Percentiles rank a stretch among this genome's conserved stretches.
Conservation (phyloP, 495 filamentous ascomycete genomes). For the Podospora sp. region DNA sequence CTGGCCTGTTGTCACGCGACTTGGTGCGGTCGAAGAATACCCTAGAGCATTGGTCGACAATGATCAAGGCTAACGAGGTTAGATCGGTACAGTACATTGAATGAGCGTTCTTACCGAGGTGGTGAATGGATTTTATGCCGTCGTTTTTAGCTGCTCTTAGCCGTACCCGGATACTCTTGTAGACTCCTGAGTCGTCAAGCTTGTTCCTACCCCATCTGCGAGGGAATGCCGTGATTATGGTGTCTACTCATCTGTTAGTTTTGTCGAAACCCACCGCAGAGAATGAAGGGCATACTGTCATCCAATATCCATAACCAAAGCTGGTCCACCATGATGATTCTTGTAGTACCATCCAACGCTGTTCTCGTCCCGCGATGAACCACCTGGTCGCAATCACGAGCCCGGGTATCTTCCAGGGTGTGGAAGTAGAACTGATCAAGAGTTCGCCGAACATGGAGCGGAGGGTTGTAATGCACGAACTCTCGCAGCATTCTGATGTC, state of each 20-base stretch:
- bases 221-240: conserved; percentile 8
- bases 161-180: conserved; percentile 8
- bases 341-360: not conserved
- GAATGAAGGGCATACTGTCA: not conserved
- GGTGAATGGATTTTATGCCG: conserved; percentile 3
- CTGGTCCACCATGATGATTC: conserved; percentile 12
- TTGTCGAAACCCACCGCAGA: not conserved
- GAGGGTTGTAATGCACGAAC: conserved; percentile 3
- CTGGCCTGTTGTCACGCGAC: conserved; percentile 6
- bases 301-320: conserved; percentile 7
- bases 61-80: conserved; percentile 2
- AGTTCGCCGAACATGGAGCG: conserved; percentile 7
- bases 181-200: conserved; percentile 3
- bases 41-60: conserved; percentile 5
- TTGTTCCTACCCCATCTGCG: conserved; percentile 6
- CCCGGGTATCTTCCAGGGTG: conserved; percentile 1
- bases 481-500: not conserved
- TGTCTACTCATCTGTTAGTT: not conserved
- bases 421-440: conserved; percentile 12
- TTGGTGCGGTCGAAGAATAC: conserved; percentile 8
- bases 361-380: conserved; percentile 2
- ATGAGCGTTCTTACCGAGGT: not conserved
- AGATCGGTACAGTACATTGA: not conserved
- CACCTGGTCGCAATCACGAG: not conserved
- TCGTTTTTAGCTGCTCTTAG: not conserved